Evolutionary conservation across 2,329 filamentous ascomycete genomes (phyloP).

Genomic region (Remersonia thermophila): DNA sequence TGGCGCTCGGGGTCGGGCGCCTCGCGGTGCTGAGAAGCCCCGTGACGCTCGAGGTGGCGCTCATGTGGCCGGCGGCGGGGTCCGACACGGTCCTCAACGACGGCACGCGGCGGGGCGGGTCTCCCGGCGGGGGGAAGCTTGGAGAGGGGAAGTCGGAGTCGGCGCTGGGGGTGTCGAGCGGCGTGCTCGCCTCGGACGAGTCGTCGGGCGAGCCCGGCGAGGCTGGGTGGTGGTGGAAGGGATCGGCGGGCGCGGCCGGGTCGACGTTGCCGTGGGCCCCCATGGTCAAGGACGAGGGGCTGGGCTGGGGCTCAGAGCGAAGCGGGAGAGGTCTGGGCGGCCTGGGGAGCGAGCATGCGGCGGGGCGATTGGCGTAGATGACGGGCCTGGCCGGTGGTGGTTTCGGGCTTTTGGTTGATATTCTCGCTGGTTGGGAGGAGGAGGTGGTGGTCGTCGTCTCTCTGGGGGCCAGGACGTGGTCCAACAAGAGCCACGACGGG

Average conservation of each 20-base stretch:
- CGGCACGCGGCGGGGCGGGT: constrained; percentile 39
- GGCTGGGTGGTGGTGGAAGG: constrained; percentile 25
- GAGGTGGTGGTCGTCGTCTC: too few relatives aligned
- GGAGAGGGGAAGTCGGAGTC: constrained; percentile 17
- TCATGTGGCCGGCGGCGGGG: constrained; percentile 47
- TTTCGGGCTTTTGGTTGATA: too few relatives aligned
- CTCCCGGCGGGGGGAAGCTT: constrained; percentile 15
- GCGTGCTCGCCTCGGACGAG: constrained; percentile 37
- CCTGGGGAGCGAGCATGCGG: not conserved
- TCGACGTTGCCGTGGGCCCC: constrained; percentile 22
- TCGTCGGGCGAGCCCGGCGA: constrained; percentile 32
- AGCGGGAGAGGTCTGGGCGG: too few relatives aligned
- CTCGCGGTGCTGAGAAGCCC: constrained; percentile 60
- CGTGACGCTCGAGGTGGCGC: constrained; percentile 69
- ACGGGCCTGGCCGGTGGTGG: too few relatives aligned
- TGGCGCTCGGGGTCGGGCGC: constrained; percentile 33
- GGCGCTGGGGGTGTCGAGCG: constrained; percentile 29
- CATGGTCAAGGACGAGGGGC: not conserved
- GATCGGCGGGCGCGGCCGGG: constrained; percentile 36
- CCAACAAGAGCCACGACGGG: too few relatives aligned
- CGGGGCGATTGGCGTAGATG: too few relatives aligned
- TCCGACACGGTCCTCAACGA: constrained; percentile 50
- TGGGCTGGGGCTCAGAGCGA: not conserved
- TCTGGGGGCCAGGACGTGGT: too few relatives aligned
- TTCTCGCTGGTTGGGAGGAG: too few relatives aligned